Evolutionary conservation across 2,329 filamentous ascomycete genomes (phyloP).

Genomic region (Paradendryphiella salina): DNA sequence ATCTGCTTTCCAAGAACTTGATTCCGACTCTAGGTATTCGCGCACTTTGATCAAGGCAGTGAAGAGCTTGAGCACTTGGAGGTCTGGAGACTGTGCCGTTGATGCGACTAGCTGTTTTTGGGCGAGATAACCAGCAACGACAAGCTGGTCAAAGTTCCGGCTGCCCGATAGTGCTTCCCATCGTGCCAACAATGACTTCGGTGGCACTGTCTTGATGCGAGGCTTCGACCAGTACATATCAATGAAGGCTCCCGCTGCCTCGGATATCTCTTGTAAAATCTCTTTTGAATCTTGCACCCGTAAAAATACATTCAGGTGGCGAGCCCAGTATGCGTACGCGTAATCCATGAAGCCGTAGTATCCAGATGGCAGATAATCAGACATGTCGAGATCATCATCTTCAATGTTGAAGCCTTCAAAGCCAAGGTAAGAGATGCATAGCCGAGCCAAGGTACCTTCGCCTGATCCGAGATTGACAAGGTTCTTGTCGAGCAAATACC

Average conservation of each 20-base stretch:
- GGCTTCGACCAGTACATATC: conserved; percentile 5
- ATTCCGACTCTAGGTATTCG: not conserved
- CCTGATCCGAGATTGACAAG: conserved; percentile 1
- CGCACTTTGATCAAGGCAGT: not conserved
- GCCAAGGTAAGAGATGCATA: conserved; percentile 4
- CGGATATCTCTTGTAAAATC: not conserved
- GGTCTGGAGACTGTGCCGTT: not conserved
- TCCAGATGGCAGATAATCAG: not conserved
- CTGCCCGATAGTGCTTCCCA: conserved; percentile 3
- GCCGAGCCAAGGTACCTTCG: not conserved
- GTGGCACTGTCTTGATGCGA: not conserved
- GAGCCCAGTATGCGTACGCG: conserved; percentile 10
- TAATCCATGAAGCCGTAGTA: conserved; percentile 11
- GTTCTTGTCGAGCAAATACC: conserved; percentile 5
- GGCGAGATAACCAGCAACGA: conserved; percentile 1
- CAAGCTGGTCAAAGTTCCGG: conserved; percentile 4
- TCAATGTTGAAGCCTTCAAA: conserved; percentile 1
- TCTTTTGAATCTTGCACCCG: not conserved
- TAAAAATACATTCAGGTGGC: conserved; percentile 4
- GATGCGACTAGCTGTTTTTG: conserved; percentile 1
- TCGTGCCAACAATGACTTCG: conserved; percentile 2
- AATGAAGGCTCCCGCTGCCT: conserved; percentile 4
- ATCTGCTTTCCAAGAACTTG: not conserved
- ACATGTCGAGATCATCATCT: not conserved
- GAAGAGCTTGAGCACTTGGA: not conserved